Percentiles rank a stretch among this genome's conserved stretches.
phyloP scores from a whole-genome alignment of 345 rosid species.

The Rhodamnia argentea region DNA sequence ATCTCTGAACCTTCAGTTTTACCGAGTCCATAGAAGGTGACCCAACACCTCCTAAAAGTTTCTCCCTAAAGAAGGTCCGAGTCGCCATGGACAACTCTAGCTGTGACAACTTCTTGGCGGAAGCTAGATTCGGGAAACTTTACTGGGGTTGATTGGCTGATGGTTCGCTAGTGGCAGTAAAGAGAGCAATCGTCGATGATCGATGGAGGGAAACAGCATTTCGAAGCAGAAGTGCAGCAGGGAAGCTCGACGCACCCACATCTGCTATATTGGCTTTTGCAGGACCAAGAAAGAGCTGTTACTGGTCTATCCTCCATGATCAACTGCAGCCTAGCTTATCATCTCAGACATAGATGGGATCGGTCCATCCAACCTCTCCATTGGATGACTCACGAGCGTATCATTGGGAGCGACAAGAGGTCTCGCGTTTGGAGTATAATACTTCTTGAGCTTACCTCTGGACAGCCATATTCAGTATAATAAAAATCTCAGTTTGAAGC shows the following conservation, averaged over 20 bases:
- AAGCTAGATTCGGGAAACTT: neutral
- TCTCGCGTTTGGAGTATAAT: too few relatives aligned
- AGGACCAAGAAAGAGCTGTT: neutral
- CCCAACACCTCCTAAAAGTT: neutral
- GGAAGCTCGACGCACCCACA: neutral
- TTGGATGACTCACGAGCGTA: neutral
- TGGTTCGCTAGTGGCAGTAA: neutral
- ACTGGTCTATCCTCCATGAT: neutral
- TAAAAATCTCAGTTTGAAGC: neutral
- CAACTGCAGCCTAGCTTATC: neutral
- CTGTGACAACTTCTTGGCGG: neutral
- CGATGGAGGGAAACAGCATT: neutral
- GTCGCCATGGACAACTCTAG: neutral
- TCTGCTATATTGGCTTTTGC: neutral
- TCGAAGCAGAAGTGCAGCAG: neutral
- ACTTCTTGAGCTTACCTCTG: neutral
- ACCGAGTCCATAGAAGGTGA: neutral
- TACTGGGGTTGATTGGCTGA: neutral
- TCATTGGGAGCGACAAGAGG: neutral
- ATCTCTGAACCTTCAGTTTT: fast-evolving
- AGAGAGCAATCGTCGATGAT: neutral
- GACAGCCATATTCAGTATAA: neutral
- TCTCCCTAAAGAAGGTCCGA: neutral
- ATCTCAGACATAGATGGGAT: neutral
- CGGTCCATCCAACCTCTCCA: neutral